Conservation (phyloP, 2,329 filamentous ascomycete species). For the Fusarium chlamydosporum region DNA sequence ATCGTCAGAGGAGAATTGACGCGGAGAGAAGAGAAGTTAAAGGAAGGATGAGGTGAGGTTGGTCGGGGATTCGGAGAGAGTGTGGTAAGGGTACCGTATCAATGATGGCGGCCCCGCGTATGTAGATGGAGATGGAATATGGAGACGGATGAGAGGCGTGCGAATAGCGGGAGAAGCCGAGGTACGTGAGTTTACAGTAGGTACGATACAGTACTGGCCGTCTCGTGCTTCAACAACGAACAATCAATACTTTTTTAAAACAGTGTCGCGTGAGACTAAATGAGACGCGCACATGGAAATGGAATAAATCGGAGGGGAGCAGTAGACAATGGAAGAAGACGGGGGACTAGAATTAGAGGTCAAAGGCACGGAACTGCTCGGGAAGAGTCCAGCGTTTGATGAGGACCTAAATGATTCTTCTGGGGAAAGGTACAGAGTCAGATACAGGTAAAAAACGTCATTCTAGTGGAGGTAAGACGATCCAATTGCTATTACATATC, state of each 20-base stretch:
- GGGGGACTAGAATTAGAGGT: constrained; percentile 13
- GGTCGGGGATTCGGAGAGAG: constrained; percentile 39
- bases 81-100: constrained; percentile 25
- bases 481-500: constrained; percentile 26
- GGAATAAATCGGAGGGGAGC: constrained; percentile 30
- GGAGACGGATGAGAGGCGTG: constrained; percentile 31
- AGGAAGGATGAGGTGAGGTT: constrained; percentile 28
- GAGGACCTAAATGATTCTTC: constrained; percentile 16
- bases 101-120: constrained; percentile 48
- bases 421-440: constrained; percentile 8
- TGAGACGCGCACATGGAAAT: constrained; percentile 33
- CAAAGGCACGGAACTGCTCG: constrained; percentile 45
- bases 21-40: constrained; percentile 8
- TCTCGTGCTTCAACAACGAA: constrained; percentile 13
- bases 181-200: constrained; percentile 20
- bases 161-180: constrained; percentile 50
- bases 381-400: constrained; percentile 31
- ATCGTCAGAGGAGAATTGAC: constrained; percentile 34
- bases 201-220: constrained; percentile 22
- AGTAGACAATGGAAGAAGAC: constrained; percentile 28
- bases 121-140: constrained; percentile 11
- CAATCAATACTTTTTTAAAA: constrained; percentile 14
- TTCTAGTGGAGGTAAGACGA: constrained; percentile 35
- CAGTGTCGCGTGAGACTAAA: constrained; percentile 32
- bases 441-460: constrained; percentile 40